Percentiles rank a stretch among this genome's conserved stretches.
phyloP scores from a whole-genome alignment of 2,329 filamentous ascomycete genomes.

The Coleophoma cylindrospora region DNA sequence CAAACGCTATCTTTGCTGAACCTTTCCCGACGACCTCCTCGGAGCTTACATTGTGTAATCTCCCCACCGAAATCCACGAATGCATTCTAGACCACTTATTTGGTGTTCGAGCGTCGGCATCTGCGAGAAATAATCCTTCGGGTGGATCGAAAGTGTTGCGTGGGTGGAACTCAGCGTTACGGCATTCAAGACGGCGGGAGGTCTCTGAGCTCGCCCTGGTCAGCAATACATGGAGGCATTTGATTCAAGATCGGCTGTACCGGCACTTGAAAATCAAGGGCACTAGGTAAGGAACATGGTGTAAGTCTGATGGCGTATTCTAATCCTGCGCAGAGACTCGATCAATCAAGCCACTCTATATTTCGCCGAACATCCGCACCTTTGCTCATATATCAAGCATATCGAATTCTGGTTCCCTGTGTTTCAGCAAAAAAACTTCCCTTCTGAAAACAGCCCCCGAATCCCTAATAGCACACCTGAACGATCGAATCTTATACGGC shows the following conservation, averaged over 20 bases:
- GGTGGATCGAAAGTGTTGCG: conserved; percentile 45
- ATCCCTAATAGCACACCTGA: conserved; percentile 20
- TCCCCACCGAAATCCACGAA: conserved; percentile 69
- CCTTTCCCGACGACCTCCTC: conserved; percentile 4
- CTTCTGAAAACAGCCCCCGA: conserved; percentile 18
- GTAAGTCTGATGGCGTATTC: neutral
- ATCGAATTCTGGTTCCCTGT: conserved; percentile 77
- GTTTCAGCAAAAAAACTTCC: conserved; percentile 38
- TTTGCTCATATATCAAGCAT: conserved; percentile 62
- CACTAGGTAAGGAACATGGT: conserved; percentile 31
- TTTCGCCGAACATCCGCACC: conserved; percentile 52
- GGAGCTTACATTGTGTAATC: conserved; percentile 25
- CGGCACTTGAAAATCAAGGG: conserved; percentile 73
- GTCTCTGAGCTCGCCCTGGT: conserved; percentile 63
- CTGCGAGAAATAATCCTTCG: conserved; percentile 50
- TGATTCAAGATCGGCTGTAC: conserved; percentile 70
- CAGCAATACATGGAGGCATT: conserved; percentile 54
- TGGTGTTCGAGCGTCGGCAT: conserved; percentile 59
- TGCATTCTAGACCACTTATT: conserved; percentile 68
- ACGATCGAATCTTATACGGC: conserved; percentile 15
- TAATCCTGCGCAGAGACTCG: conserved; percentile 38
- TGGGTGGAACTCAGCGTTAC: conserved; percentile 59
- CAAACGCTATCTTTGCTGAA: conserved; percentile 4
- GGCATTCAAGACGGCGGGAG: conserved; percentile 62
- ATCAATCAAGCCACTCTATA: conserved; percentile 55